phyloP scores from a whole-genome alignment of 108 stramenopile species.

The Skeletonema marinoi region DNA sequence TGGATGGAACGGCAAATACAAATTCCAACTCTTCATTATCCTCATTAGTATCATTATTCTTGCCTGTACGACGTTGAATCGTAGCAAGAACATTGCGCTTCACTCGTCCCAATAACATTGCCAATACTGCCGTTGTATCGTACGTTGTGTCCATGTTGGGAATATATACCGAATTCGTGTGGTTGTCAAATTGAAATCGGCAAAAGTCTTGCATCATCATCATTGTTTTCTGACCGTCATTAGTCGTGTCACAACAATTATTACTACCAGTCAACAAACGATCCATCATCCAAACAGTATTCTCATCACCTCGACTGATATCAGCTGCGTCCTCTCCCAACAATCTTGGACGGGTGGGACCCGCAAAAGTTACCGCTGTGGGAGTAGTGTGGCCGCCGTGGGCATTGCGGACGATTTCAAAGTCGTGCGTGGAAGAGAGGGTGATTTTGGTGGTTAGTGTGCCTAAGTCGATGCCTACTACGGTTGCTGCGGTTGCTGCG shows the following conservation, averaged over 20 bases:
- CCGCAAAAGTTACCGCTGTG: constrained; percentile 41
- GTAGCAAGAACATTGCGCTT: constrained; percentile 33
- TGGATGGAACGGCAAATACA: constrained; percentile 40
- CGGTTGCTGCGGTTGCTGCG: background rate
- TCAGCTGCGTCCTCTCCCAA: constrained; percentile 45
- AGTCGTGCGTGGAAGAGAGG: constrained; percentile 9
- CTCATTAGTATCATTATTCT: background rate
- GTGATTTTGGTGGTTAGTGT: constrained; percentile 51
- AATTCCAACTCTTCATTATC: constrained; percentile 9
- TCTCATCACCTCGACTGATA: constrained; percentile 9
- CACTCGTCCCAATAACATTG: constrained; percentile 51
- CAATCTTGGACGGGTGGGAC: constrained; percentile 19
- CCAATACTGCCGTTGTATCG: constrained; percentile 40
- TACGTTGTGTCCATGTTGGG: constrained; percentile 13
- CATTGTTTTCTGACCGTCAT: constrained; percentile 12
- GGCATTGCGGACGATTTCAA: constrained; percentile 59
- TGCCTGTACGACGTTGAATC: constrained; percentile 2
- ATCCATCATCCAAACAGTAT: constrained; percentile 44
- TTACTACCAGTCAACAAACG: constrained; percentile 21
- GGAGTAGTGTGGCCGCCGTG: constrained; percentile 53
- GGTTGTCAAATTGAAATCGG: constrained; percentile 15
- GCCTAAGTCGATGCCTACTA: constrained; percentile 59
- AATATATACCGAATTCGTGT: background rate
- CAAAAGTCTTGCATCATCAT: constrained; percentile 27
- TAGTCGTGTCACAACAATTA: background rate